These are phyloP conservation scores for Ganoderma leucocontextum DNA, from an alignment of 1,284 basidiomycete species.

Conservation along the genomic window DNA sequence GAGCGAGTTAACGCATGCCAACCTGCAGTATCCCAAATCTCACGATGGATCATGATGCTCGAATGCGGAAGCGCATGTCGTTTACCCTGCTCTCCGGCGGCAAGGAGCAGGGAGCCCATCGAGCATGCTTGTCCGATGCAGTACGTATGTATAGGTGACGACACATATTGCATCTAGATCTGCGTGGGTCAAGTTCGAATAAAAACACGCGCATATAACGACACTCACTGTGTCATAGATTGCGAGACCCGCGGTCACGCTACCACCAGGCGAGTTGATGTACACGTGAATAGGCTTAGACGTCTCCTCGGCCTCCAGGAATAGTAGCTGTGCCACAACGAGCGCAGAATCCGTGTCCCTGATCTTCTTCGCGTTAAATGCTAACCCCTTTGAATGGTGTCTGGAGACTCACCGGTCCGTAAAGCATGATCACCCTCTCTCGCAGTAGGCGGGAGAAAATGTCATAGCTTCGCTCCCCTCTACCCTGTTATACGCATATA, in stretches of 20 bases:
- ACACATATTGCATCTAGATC: slow-evolving; percentile 88
- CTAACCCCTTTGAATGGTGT: slow-evolving; percentile 8
- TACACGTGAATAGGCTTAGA: slow-evolving; percentile 93
- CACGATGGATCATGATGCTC: slow-evolving; percentile 97
- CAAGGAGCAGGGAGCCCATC: slow-evolving; percentile 91
- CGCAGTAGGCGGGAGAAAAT: slow-evolving; percentile 91
- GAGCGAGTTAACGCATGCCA: slow-evolving; percentile 15
- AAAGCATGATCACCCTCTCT: slow-evolving; percentile 93
- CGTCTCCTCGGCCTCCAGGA: slow-evolving; percentile 93
- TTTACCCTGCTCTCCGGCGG: slow-evolving; percentile 88
- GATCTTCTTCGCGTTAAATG: slow-evolving; percentile 60
- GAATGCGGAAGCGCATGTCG: slow-evolving; percentile 90
- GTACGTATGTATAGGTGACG: slow-evolving; percentile 93
- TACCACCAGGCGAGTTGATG: slow-evolving; percentile 94
- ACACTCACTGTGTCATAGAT: slow-evolving; percentile 90
- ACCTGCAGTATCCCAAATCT: slow-evolving; percentile 44
- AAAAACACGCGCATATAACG: not conserved
- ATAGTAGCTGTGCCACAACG: slow-evolving; percentile 89
- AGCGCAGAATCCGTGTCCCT: slow-evolving; percentile 86
- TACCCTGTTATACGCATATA: slow-evolving; percentile 60
- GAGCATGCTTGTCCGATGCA: slow-evolving; percentile 92
- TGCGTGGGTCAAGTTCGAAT: slow-evolving; percentile 32
- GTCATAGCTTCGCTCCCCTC: slow-evolving; percentile 93
- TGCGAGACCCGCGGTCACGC: slow-evolving; percentile 91
- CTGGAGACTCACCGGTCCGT: slow-evolving; percentile 76